Conservation (phyloP, 495 filamentous ascomycete genomes). For the Cenococcum geophilum region DNA sequence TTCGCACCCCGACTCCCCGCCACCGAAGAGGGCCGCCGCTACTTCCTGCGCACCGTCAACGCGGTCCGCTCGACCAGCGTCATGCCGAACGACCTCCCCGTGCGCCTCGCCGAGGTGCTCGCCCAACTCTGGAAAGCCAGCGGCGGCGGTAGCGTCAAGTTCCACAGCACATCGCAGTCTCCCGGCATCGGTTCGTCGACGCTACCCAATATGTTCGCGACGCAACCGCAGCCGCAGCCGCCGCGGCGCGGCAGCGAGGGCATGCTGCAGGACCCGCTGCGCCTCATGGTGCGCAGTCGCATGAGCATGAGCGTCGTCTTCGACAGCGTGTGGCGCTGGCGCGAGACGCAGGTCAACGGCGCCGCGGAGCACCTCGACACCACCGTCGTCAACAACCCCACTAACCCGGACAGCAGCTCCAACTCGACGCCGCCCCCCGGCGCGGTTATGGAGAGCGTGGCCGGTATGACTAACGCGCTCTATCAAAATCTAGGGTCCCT, state of each 20-base stretch:
- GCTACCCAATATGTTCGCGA: conserved; percentile 21
- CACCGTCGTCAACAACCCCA: conserved; percentile 77
- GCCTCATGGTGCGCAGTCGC: conserved; percentile 79
- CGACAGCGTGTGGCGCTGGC: conserved; percentile 90
- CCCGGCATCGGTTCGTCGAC: conserved; percentile 17
- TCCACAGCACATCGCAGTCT: conserved; percentile 34
- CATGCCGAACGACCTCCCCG: conserved; percentile 74
- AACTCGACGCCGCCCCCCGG: conserved; percentile 42
- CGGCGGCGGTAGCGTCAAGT: conserved; percentile 45
- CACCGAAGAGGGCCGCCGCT: conserved; percentile 59
- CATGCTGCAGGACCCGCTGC: conserved; percentile 63
- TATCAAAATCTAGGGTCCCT: conserved; percentile 44
- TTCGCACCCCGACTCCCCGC: conserved; percentile 65
- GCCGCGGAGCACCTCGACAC: conserved; percentile 60
- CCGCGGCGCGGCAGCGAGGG: conserved; percentile 10
- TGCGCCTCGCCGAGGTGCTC: conserved; percentile 79
- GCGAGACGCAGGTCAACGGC: conserved; percentile 74
- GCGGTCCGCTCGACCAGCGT: conserved; percentile 74
- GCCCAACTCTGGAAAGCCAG: conserved; percentile 86
- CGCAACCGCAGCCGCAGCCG: conserved; percentile 9
- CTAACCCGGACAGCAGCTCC: conserved; percentile 69
- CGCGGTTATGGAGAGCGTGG: conserved; percentile 36
- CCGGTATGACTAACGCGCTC: conserved; percentile 7
- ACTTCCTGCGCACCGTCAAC: conserved; percentile 72
- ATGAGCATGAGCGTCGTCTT: conserved; percentile 93